These are phyloP conservation scores for Tremella fuciformis DNA, from an alignment of 768 basidiomycete genomes.

Conservation along the genomic window DNA sequence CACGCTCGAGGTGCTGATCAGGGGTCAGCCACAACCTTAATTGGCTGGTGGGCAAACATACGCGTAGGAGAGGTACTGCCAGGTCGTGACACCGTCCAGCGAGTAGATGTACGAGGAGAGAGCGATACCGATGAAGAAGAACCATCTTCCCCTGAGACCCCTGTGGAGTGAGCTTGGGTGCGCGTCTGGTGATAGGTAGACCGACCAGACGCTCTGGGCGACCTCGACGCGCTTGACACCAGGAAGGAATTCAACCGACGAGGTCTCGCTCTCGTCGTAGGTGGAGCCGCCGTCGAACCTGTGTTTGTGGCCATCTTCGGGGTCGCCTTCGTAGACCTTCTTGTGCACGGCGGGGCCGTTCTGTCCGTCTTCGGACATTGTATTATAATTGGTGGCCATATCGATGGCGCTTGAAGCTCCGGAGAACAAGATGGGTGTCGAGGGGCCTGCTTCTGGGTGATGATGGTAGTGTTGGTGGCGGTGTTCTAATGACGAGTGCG, in stretches of 20 bases:
- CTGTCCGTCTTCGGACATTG: neutral
- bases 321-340: no score
- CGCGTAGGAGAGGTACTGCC: constrained; percentile 63
- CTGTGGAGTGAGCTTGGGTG: constrained; percentile 38
- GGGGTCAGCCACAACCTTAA: constrained; percentile 5
- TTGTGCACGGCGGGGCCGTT: no score
- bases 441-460: no score
- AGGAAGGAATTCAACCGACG: neutral
- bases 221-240: constrained; percentile 17
- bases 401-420: no score
- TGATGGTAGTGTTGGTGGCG: no score
- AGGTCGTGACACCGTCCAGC: constrained; percentile 67
- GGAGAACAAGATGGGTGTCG: no score
- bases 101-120: constrained; percentile 75
- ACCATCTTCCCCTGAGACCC: constrained; percentile 61
- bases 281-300: no score
- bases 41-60: constrained; percentile 55
- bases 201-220: constrained; percentile 23
- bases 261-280: constrained; percentile 6
- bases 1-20: constrained; percentile 50
- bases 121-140: constrained; percentile 62
- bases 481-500: no score
- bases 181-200: neutral
- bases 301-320: no score
- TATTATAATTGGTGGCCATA: neutral